phyloP scores from a whole-genome alignment of 2,329 filamentous ascomycete genomes.

The Calonectria multiphialidica region DNA sequence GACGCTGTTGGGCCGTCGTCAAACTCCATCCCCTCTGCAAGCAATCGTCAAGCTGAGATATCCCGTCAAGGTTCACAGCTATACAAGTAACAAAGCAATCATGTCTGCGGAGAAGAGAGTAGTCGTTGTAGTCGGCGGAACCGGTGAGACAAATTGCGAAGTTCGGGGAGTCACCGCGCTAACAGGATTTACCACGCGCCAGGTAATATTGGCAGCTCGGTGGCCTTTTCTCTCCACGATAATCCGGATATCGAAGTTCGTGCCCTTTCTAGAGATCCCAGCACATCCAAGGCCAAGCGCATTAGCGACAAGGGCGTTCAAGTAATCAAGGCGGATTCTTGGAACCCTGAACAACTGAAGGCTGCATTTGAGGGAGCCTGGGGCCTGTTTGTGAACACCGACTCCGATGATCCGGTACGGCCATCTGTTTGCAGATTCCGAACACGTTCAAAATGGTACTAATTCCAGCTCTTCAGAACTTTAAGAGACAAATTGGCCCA shows the following conservation, averaged over 20 bases:
- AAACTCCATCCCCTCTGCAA: no score
- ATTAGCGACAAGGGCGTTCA: background rate
- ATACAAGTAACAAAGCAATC: no score
- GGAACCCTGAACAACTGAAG: background rate
- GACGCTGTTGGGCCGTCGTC: no score
- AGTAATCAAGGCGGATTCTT: constrained; percentile 19
- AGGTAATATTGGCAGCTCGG: constrained; percentile 38
- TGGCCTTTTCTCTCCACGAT: background rate
- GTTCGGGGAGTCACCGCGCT: no score
- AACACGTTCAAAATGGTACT: no score
- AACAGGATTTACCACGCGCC: background rate
- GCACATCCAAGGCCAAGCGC: background rate
- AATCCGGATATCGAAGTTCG: constrained; percentile 2
- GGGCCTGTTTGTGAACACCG: constrained; percentile 32
- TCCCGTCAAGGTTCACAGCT: no score
- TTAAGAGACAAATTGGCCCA: background rate
- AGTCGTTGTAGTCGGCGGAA: background rate
- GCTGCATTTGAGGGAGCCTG: constrained; percentile 26
- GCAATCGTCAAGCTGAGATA: no score
- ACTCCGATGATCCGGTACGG: constrained; percentile 29
- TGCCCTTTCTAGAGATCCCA: constrained; percentile 1
- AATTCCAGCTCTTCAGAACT: background rate
- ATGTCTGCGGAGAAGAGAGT: no score
- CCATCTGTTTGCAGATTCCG: background rate
- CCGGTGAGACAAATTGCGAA: background rate